A percentile compares a stretch with the other conserved stretches of the same genome.
These are phyloP conservation scores for Paramecium primaurelia DNA, from an alignment of 73 alveolate genomes.

Conservation along the genomic window DNA sequence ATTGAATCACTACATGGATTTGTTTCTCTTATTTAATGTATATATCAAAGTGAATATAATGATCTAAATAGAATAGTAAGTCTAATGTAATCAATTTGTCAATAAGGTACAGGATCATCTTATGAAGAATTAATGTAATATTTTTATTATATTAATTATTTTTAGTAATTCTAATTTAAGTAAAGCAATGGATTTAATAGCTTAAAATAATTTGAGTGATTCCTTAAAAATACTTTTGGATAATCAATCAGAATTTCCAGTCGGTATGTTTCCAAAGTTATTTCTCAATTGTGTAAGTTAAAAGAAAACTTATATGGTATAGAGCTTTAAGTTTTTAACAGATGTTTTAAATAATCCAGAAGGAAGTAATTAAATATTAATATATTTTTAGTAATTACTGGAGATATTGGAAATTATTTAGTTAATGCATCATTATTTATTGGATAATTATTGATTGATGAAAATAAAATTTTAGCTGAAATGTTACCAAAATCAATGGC, in stretches of 20 bases:
- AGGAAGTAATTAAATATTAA: neutral
- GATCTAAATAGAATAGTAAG: neutral
- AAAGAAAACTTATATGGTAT: neutral
- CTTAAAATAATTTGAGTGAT: neutral
- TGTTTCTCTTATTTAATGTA: neutral
- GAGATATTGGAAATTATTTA: conserved; percentile 31
- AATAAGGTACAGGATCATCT: neutral
- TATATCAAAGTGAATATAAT: neutral
- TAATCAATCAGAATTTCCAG: neutral
- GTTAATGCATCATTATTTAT: conserved; percentile 35
- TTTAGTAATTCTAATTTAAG: neutral
- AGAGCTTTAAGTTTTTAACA: conserved; percentile 13
- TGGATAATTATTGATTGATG: conserved; percentile 33
- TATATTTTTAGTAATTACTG: neutral
- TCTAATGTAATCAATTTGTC: neutral
- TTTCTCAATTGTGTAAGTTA: neutral
- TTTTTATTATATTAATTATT: neutral
- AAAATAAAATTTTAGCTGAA: neutral
- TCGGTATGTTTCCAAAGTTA: neutral
- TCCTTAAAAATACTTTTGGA: neutral
- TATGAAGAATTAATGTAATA: neutral
- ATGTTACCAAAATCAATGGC: conserved; percentile 6
- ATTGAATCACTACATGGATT: conserved; percentile 19
- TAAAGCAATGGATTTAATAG: neutral
- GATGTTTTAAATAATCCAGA: conserved; percentile 46